Percentiles rank a stretch among this genome's conserved stretches.
phyloP scores from a whole-genome alignment of 257 asterid genomes.

The Nicotiana attenuata region DNA sequence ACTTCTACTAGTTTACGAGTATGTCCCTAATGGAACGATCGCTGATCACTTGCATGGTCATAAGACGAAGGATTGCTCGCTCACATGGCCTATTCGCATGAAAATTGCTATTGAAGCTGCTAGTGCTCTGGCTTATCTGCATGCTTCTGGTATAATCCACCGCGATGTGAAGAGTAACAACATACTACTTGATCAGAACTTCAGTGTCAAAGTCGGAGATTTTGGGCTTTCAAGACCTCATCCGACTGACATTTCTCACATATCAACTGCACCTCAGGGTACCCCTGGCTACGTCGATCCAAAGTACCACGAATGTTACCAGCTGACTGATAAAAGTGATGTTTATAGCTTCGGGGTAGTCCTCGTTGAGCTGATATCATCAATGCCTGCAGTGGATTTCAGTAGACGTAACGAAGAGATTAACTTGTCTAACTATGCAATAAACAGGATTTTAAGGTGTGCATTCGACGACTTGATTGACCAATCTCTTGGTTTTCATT shows the following conservation, averaged over 20 bases:
- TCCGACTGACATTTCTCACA: conserved; percentile 7
- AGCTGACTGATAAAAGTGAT: conserved; percentile 20
- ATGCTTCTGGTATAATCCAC: conserved; percentile 20
- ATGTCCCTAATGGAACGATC: conserved; percentile 19
- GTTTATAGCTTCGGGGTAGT: conserved; percentile 24
- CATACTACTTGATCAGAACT: conserved; percentile 16
- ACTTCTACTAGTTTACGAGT: conserved; percentile 13
- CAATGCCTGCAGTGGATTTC: conserved; percentile 17
- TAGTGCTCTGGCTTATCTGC: conserved; percentile 17
- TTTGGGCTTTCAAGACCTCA: conserved; percentile 17
- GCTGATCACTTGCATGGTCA: conserved; percentile 21
- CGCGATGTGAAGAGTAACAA: conserved; percentile 22
- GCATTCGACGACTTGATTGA: conserved; percentile 12
- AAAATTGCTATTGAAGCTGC: conserved; percentile 20
- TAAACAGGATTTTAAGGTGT: conserved; percentile 11
- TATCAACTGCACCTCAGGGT: conserved; percentile 23
- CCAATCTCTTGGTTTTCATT: neutral
- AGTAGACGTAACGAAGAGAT: conserved; percentile 11
- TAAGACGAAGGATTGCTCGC: conserved; percentile 2
- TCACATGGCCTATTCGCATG: conserved; percentile 17
- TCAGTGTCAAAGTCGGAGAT: conserved; percentile 20
- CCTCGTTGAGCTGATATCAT: conserved; percentile 17
- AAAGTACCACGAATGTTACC: conserved; percentile 19
- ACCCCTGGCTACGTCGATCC: conserved; percentile 22
- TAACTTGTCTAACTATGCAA: conserved; percentile 14